Evolutionary conservation across 2,329 filamentous ascomycete genomes (phyloP).

Genomic region (Fusarium agapanthi): DNA sequence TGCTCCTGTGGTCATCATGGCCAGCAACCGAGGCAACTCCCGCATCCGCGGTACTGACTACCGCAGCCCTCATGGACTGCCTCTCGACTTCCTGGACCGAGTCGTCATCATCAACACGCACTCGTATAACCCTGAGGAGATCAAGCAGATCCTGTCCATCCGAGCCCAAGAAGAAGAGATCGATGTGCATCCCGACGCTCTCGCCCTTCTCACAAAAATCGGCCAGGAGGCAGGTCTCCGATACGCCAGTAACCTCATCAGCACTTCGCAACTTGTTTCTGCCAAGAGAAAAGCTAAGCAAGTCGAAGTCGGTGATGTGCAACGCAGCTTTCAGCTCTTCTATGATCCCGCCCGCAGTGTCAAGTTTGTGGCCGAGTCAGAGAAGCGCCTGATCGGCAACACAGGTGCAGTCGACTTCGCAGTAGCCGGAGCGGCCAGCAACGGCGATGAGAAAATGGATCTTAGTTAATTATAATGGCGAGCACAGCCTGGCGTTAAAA

Average conservation of each 20-base stretch:
- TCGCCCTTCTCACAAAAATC: conserved; percentile 94
- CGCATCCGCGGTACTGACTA: conserved; percentile 94
- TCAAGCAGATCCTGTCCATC: conserved; percentile 91
- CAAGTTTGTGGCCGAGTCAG: conserved; percentile 88
- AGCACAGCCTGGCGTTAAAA: conserved; percentile 45
- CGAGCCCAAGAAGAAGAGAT: conserved; percentile 96
- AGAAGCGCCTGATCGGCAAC: conserved; percentile 92
- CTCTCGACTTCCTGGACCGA: conserved; percentile 94
- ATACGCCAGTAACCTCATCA: conserved; percentile 98
- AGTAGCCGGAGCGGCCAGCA: conserved; percentile 41
- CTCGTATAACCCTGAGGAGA: conserved; percentile 82
- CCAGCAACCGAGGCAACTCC: conserved; percentile 92
- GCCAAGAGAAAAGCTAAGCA: conserved; percentile 87
- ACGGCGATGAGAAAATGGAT: conserved; percentile 59
- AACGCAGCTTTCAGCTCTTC: conserved; percentile 93
- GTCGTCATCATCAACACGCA: conserved; percentile 97
- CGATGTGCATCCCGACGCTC: conserved; percentile 86
- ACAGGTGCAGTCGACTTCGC: conserved; percentile 80
- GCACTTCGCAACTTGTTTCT: conserved; percentile 86
- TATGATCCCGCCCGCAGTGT: conserved; percentile 90
- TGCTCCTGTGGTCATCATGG: conserved; percentile 98
- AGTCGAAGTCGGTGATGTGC: conserved; percentile 86
- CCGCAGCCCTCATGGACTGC: conserved; percentile 89
- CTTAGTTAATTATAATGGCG: conserved; percentile 49
- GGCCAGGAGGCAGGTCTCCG: conserved; percentile 90